Conservation (phyloP, 2,329 filamentous ascomycete genomes). For the Penicillium sclerotiorum region DNA sequence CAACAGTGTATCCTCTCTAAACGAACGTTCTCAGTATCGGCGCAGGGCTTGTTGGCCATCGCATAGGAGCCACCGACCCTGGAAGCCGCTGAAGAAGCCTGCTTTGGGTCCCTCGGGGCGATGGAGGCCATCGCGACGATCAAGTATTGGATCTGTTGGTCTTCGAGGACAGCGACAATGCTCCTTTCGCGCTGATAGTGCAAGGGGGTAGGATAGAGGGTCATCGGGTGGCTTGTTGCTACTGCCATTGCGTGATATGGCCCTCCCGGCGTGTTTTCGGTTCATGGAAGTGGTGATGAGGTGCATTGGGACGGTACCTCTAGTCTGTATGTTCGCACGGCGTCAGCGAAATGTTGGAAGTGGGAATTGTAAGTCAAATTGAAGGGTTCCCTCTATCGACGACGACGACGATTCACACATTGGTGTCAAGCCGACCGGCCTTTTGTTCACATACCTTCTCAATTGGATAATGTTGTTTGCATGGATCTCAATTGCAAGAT, state of each 20-base stretch:
- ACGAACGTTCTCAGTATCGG: constrained; percentile 34
- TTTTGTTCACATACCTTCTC: no score
- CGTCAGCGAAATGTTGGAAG: constrained; percentile 17
- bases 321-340: constrained; percentile 33
- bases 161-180: constrained; percentile 54
- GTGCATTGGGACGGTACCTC: constrained; percentile 35
- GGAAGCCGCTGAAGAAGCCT: constrained; percentile 59
- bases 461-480: no score
- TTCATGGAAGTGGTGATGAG: constrained; percentile 44
- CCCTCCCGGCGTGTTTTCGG: constrained; percentile 56
- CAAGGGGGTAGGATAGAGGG: constrained; percentile 45
- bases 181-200: constrained; percentile 53
- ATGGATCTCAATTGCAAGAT: no score
- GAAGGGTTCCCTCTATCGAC: constrained; percentile 44
- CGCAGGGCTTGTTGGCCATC: constrained; percentile 54
- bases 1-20: constrained; percentile 43
- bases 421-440: no score
- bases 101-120: constrained; percentile 51
- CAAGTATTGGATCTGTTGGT: constrained; percentile 60
- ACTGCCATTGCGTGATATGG: constrained; percentile 52
- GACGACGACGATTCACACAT: constrained; percentile 43
- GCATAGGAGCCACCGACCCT: constrained; percentile 59
- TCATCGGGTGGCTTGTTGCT: constrained; percentile 48
- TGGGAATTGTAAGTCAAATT: neutral
- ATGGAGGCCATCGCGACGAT: constrained; percentile 56